Percentiles rank a stretch among this genome's conserved stretches.
phyloP scores from a whole-genome alignment of 169 alveolate species.

The Eimeria acervulina region DNA sequence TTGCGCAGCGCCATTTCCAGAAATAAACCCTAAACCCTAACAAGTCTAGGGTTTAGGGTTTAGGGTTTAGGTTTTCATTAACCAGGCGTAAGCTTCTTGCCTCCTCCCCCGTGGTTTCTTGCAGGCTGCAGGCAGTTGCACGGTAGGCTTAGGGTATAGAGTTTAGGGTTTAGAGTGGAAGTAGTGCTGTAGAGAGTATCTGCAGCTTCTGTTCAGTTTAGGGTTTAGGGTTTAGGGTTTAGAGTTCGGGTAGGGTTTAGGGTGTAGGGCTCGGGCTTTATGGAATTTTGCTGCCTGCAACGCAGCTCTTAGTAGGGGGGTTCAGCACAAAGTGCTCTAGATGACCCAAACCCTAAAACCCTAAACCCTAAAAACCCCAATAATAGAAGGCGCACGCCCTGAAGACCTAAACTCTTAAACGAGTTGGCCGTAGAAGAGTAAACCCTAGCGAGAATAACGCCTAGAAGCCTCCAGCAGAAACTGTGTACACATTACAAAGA shows the following conservation, averaged over 20 bases:
- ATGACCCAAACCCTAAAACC: no score
- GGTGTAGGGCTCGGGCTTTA: neutral
- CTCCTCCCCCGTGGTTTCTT: neutral
- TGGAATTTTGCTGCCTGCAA: neutral
- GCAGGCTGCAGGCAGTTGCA: no score
- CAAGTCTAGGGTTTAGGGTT: slow-evolving; percentile 22
- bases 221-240: slow-evolving; percentile 9
- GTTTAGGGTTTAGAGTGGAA: neutral
- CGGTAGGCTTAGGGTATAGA: neutral
- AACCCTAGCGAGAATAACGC: no score
- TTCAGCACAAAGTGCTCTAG: no score
- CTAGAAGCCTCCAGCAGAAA: no score
- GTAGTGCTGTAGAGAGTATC: neutral
- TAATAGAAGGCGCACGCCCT: no score
- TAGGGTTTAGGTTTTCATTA: neutral
- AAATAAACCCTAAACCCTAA: neutral
- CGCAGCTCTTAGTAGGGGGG: no score
- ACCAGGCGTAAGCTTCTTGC: no score
- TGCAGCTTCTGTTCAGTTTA: neutral
- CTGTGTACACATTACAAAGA: no score
- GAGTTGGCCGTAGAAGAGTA: no score
- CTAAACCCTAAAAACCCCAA: no score
- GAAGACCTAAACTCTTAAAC: no score
- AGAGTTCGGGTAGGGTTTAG: slow-evolving; percentile 2
- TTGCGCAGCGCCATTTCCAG: neutral